Evolutionary conservation across 805 yeast species (phyloP).

Genomic region (Teunomyces tritomae): DNA sequence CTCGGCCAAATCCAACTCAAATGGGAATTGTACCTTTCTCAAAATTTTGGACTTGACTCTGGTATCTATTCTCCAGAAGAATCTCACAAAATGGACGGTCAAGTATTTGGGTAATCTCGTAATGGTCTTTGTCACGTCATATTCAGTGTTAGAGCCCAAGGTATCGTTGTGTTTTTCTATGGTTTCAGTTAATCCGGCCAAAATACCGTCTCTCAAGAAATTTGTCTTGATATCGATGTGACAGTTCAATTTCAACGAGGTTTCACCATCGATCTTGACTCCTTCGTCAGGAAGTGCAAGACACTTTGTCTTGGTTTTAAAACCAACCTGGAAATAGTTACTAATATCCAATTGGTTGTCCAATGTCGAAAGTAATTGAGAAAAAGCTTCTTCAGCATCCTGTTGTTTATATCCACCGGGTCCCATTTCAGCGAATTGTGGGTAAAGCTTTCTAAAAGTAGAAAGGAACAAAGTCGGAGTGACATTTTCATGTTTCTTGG

Average conservation of each 20-base stretch:
- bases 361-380: slow-evolving; percentile 65
- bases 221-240: slow-evolving; percentile 85
- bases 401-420: slow-evolving; percentile 84
- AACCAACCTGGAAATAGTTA: slow-evolving; percentile 60
- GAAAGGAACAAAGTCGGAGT: slow-evolving; percentile 69
- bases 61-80: slow-evolving; percentile 93
- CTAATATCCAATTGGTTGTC: slow-evolving; percentile 49
- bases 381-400: slow-evolving; percentile 96
- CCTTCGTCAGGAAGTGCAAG: slow-evolving; percentile 42
- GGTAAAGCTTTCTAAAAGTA: slow-evolving; percentile 63
- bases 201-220: slow-evolving; percentile 81
- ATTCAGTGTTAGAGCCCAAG: slow-evolving; percentile 68
- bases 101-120: slow-evolving; percentile 81
- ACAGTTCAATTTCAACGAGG: slow-evolving; percentile 76
- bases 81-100: slow-evolving; percentile 89
- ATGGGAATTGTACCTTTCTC: slow-evolving; percentile 92
- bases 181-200: slow-evolving; percentile 69
- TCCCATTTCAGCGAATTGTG: slow-evolving; percentile 86
- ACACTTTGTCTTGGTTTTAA: slow-evolving; percentile 63
- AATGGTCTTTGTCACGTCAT: slow-evolving; percentile 59
- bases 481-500: slow-evolving; percentile 44
- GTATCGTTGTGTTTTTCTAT: slow-evolving; percentile 75
- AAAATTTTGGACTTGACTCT: slow-evolving; percentile 88
- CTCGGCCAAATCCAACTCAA: slow-evolving; percentile 85
- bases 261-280: slow-evolving; percentile 31